Percentiles rank a stretch among this genome's conserved stretches.
Conservation (phyloP, 164 flowering plant genomes). For the Nymphaea thermarum region DNA sequence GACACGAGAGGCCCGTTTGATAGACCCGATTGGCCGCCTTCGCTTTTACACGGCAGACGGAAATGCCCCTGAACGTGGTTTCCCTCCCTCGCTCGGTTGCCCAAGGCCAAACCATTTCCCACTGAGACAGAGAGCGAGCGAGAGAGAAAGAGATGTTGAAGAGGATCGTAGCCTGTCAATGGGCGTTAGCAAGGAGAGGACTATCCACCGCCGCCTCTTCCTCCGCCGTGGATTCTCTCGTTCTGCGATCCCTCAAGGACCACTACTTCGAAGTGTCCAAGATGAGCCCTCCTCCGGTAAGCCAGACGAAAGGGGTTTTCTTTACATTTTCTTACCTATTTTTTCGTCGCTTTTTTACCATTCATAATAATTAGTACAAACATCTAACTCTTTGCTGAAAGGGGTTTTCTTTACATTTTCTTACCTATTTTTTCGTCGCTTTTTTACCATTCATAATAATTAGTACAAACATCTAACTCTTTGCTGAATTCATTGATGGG, state of each 20-base stretch:
- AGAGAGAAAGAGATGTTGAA: conserved; percentile 10
- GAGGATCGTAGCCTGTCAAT: conserved; percentile 18
- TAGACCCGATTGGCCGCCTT: too few species aligned
- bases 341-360: too few species aligned
- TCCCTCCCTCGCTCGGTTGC: background rate
- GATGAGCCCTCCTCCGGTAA: conserved; percentile 76
- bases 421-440: too few species aligned
- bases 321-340: too few species aligned
- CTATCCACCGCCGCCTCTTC: conserved; percentile 19
- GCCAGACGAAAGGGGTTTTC: background rate
- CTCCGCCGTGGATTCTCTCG: conserved; percentile 46
- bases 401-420: background rate
- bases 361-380: too few species aligned
- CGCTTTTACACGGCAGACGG: too few species aligned
- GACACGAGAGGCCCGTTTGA: too few species aligned
- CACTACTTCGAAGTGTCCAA: conserved; percentile 82
- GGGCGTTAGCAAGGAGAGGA: conserved; percentile 13
- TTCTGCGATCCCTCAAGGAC: conserved; percentile 82
- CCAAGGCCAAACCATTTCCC: background rate
- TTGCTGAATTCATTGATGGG: background rate
- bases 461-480: too few species aligned
- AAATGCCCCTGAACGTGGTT: background rate
- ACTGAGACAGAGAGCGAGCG: background rate
- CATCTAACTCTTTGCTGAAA: too few species aligned
- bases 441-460: too few species aligned